Percentiles rank a stretch among this genome's conserved stretches.
Evolutionary conservation across 805 yeast species (phyloP).

Genomic region (Zygoascus biomembranicola): DNA sequence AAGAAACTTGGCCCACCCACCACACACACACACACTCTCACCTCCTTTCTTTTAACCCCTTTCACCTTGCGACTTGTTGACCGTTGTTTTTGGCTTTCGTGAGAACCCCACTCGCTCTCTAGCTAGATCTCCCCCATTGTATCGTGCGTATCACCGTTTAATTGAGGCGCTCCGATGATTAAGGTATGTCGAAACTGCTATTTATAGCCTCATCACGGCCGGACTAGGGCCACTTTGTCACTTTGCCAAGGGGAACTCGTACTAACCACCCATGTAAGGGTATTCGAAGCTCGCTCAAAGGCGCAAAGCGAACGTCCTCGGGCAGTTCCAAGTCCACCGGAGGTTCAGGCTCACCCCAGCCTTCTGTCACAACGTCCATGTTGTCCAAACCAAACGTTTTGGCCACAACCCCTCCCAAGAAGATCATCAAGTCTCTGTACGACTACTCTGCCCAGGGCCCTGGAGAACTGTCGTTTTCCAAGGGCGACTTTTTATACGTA

Average conservation of each 20-base stretch:
- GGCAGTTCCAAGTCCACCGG: constrained; percentile 4
- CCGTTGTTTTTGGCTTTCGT: too few species aligned
- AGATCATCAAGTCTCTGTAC: constrained; percentile 74
- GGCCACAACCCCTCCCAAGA: constrained; percentile 52
- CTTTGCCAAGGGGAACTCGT: background rate
- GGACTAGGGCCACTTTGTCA: background rate
- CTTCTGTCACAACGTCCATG: background rate
- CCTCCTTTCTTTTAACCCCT: background rate
- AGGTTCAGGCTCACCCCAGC: constrained; percentile 6
- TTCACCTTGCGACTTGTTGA: background rate
- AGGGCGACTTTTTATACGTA: constrained; percentile 88
- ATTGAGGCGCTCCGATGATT: background rate
- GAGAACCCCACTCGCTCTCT: too few species aligned
- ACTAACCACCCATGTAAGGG: constrained; percentile 16
- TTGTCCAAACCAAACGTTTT: constrained; percentile 8
- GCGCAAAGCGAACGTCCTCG: constrained; percentile 24
- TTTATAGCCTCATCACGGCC: background rate
- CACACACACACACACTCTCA: too few species aligned
- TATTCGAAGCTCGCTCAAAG: constrained; percentile 27
- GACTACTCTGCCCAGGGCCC: constrained; percentile 73
- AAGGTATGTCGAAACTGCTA: background rate
- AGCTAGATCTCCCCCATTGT: background rate
- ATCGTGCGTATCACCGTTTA: background rate
- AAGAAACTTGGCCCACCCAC: too few species aligned
- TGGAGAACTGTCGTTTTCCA: constrained; percentile 67